phyloP scores from a whole-genome alignment of 2,329 filamentous ascomycete genomes.

The Sclerotinia nivalis region DNA sequence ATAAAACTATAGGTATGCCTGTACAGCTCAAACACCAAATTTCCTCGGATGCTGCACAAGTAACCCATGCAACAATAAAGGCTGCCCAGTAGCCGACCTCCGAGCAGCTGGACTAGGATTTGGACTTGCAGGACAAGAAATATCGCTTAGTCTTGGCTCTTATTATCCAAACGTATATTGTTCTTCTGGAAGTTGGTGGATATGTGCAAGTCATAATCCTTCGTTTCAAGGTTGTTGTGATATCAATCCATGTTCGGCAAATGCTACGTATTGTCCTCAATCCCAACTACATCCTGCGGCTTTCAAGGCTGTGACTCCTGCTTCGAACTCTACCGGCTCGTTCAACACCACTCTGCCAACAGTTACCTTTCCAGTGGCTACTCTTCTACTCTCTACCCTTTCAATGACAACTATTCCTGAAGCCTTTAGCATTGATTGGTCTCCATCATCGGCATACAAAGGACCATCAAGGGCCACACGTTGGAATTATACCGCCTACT shows the following conservation, averaged over 20 bases:
- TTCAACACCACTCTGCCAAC: background rate
- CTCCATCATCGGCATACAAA: background rate
- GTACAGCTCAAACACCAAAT: slow-evolving; percentile 26
- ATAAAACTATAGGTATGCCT: slow-evolving; percentile 26
- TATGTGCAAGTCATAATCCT: slow-evolving; percentile 23
- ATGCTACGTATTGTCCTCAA: background rate
- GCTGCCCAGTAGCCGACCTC: slow-evolving; percentile 27
- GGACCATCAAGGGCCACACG: background rate
- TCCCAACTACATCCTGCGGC: background rate
- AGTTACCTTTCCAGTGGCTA: background rate
- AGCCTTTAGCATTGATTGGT: background rate
- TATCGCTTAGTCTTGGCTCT: slow-evolving; percentile 6
- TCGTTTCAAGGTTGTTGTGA: slow-evolving; percentile 30
- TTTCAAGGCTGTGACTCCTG: background rate
- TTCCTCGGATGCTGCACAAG: slow-evolving; percentile 31
- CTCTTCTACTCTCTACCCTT: background rate
- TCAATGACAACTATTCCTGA: background rate
- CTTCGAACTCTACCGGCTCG: background rate
- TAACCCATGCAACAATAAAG: slow-evolving; percentile 28
- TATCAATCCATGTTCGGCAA: slow-evolving; percentile 23
- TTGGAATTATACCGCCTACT: background rate
- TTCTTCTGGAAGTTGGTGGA: slow-evolving; percentile 25
- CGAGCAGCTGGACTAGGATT: slow-evolving; percentile 27
- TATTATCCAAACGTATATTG: slow-evolving; percentile 29
- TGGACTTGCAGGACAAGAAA: background rate